These are phyloP conservation scores for Leptodontidium sp. DNA, from an alignment of 2,329 filamentous ascomycete genomes.

Conservation along the genomic window DNA sequence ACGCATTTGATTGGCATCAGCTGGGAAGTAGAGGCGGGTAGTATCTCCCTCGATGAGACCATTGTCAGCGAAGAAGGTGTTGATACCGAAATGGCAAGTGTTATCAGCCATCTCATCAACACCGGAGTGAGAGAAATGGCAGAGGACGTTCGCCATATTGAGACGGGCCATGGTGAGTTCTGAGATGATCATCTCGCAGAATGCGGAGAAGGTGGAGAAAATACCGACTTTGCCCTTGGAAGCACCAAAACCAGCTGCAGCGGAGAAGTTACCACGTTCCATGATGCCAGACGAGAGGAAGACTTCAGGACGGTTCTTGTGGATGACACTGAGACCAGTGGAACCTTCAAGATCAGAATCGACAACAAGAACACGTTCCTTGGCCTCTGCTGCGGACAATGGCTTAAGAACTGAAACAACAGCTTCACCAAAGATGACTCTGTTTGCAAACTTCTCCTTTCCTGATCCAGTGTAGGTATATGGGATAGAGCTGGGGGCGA, in stretches of 20 bases:
- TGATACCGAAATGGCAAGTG: constrained; percentile 52
- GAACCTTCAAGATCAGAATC: constrained; percentile 52
- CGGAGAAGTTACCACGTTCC: constrained; percentile 52
- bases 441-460: constrained; percentile 50
- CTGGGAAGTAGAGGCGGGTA: constrained; percentile 51
- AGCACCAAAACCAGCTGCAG: constrained; percentile 51
- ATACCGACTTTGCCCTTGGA: constrained; percentile 49
- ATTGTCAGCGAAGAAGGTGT: constrained; percentile 52
- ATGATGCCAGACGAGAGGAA: constrained; percentile 51
- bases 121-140: constrained; percentile 51
- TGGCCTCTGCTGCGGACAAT: constrained; percentile 49
- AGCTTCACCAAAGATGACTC: constrained; percentile 51
- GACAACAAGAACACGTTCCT: constrained; percentile 50
- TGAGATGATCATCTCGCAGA: constrained; percentile 51
- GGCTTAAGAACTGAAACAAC: constrained; percentile 49
- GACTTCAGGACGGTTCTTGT: constrained; percentile 49
- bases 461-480: constrained; percentile 46
- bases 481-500: constrained; percentile 36
- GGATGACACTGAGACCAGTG: constrained; percentile 50
- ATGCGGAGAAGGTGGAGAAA: constrained; percentile 52
- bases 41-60: constrained; percentile 49
- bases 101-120: constrained; percentile 53
- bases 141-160: constrained; percentile 50
- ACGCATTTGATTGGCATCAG: constrained; percentile 52
- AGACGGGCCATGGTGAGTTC: constrained; percentile 52